Conservation (phyloP, 2,329 filamentous ascomycete genomes). For the Fusarium burgessii region DNA sequence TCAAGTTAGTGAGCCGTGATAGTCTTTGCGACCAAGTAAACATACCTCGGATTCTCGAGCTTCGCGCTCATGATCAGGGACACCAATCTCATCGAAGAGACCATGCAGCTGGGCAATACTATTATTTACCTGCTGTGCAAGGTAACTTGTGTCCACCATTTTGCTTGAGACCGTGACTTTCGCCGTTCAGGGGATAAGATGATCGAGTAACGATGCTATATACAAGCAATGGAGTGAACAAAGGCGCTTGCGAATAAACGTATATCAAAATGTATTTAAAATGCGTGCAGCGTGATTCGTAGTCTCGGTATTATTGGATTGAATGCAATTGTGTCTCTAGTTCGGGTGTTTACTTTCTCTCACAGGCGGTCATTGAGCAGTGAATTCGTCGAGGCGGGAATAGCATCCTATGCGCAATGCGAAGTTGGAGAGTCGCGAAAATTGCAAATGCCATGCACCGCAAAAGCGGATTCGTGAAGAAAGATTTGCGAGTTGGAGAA, state of each 20-base stretch:
- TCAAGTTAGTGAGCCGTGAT: conserved; percentile 15
- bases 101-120: conserved; percentile 94
- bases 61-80: conserved; percentile 93
- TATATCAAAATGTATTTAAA: conserved; percentile 11
- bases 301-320: conserved; percentile 31
- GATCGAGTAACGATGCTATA: conserved; percentile 25
- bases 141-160: conserved; percentile 84
- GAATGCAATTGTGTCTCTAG: conserved; percentile 29
- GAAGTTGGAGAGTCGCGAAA: conserved; percentile 25
- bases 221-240: conserved; percentile 18
- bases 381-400: conserved; percentile 37
- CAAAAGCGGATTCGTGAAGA: conserved; percentile 23
- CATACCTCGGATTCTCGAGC: conserved; percentile 87
- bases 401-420: conserved; percentile 45
- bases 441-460: conserved; percentile 32
- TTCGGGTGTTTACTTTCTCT: conserved; percentile 48
- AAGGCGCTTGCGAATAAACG: conserved; percentile 16
- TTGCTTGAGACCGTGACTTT: conserved; percentile 53
- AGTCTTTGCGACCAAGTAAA: conserved; percentile 6
- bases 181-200: conserved; percentile 32
- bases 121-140: conserved; percentile 93
- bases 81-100: conserved; percentile 96
- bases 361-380: conserved; percentile 45
- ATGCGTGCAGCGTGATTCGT: conserved; percentile 22
- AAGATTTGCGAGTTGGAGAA: conserved; percentile 15